Percentiles rank a stretch among this genome's conserved stretches.
Evolutionary conservation across 345 rosid genomes (phyloP).

Genomic region (Syzygium jambos): DNA sequence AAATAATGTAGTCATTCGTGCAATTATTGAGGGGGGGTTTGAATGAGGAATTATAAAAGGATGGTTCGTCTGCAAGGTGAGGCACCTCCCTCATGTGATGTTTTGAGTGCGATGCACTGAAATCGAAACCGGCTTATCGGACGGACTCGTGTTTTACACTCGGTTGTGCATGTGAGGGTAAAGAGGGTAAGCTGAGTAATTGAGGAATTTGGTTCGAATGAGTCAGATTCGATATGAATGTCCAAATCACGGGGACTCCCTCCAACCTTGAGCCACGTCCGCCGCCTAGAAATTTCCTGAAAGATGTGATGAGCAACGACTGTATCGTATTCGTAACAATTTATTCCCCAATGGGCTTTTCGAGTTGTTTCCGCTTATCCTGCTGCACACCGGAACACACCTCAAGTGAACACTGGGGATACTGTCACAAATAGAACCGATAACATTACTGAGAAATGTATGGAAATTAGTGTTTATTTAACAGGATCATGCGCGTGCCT

Average conservation of each 20-base stretch:
- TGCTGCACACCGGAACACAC: neutral
- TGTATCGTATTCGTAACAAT: too few relatives aligned
- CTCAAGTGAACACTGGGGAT: neutral
- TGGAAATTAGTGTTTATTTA: neutral
- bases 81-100: neutral
- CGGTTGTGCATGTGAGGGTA: neutral
- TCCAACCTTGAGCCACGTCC: neutral
- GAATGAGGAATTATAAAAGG: neutral
- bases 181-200: neutral
- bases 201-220: neutral
- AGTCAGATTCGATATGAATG: neutral
- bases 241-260: neutral
- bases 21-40: neutral
- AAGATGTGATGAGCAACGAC: neutral
- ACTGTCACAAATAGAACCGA: neutral
- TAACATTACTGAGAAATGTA: neutral
- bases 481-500: neutral
- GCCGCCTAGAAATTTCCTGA: neutral
- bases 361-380: neutral
- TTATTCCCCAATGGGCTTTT: neutral
- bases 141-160: neutral
- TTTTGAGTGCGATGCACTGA: neutral
- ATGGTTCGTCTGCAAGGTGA: neutral
- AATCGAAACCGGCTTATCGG: neutral
- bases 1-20: neutral